phyloP scores from a whole-genome alignment of 495 filamentous ascomycete genomes.

The Penicillium lagena region DNA sequence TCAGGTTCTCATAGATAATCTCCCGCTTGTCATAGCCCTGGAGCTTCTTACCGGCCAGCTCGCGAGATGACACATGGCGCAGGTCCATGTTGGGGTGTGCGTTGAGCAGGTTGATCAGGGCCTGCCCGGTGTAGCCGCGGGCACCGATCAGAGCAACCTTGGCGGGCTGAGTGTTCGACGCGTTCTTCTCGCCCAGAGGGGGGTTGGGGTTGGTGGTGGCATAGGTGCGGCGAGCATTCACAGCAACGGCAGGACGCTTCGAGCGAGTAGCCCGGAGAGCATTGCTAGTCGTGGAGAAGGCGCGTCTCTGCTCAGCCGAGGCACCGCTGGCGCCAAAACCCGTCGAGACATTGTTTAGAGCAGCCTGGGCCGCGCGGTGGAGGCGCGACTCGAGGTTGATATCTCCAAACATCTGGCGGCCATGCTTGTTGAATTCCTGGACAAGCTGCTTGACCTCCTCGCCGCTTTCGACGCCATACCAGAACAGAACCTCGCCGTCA shows the following conservation, averaged over 20 bases:
- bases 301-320: conserved; percentile 54
- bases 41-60: conserved; percentile 83
- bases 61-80: conserved; percentile 88
- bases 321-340: conserved; percentile 36
- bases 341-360: conserved; percentile 45
- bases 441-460: conserved; percentile 83
- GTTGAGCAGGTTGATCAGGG: conserved; percentile 84
- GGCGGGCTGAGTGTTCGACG: conserved; percentile 72
- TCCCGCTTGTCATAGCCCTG: conserved; percentile 91
- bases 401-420: conserved; percentile 83
- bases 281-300: conserved; percentile 54
- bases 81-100: conserved; percentile 92
- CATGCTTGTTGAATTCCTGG: conserved; percentile 77
- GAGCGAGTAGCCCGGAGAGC: conserved; percentile 30
- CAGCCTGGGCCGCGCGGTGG: conserved; percentile 66
- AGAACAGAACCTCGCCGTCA: conserved; percentile 88
- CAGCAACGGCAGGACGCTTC: conserved; percentile 20
- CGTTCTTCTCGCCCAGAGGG: conserved; percentile 89
- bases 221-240: conserved; percentile 32
- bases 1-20: conserved; percentile 88
- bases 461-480: conserved; percentile 85
- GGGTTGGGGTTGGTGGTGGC: conserved; percentile 94
- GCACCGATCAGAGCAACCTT: conserved; percentile 91
- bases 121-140: conserved; percentile 93
- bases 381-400: conserved; percentile 83